These are phyloP conservation scores for Ajuga chamaepitys DNA, from an alignment of 257 asterid genomes.

Conservation along the genomic window DNA sequence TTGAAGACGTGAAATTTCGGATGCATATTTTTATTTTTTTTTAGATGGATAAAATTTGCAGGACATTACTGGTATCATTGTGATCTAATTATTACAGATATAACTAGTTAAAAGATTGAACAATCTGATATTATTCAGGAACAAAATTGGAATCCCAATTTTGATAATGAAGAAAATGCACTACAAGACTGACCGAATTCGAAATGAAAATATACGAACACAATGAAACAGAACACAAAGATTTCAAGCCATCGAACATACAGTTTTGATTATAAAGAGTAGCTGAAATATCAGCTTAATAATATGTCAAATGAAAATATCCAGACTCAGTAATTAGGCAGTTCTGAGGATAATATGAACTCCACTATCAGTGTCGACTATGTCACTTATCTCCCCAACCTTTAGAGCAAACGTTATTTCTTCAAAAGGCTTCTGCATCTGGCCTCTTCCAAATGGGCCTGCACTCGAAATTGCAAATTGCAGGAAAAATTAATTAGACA, in stretches of 20 bases:
- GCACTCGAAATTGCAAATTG: too few species aligned
- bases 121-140: too few species aligned
- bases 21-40: too few species aligned
- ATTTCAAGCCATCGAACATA: background rate
- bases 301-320: background rate
- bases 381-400: slow-evolving; percentile 76
- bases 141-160: too few species aligned
- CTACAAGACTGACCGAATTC: too few species aligned
- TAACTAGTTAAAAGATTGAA: too few species aligned
- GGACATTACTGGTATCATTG: too few species aligned
- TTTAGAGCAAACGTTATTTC: slow-evolving; percentile 57
- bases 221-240: background rate
- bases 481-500: too few species aligned
- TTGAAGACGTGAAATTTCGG: too few species aligned
- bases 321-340: slow-evolving; percentile 20
- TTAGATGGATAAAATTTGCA: too few species aligned
- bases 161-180: too few species aligned
- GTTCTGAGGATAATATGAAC: slow-evolving; percentile 84
- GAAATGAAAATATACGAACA: background rate
- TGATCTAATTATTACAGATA: too few species aligned
- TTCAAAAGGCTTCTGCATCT: slow-evolving; percentile 96
- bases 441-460: slow-evolving; percentile 76
- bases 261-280: background rate
- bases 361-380: slow-evolving; percentile 84
- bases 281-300: background rate